A percentile compares a stretch with the other conserved stretches of the same genome.
These are phyloP conservation scores for Globisporangium sylvaticum DNA, from an alignment of 352 stramenopile genomes.

Conservation along the genomic window DNA sequence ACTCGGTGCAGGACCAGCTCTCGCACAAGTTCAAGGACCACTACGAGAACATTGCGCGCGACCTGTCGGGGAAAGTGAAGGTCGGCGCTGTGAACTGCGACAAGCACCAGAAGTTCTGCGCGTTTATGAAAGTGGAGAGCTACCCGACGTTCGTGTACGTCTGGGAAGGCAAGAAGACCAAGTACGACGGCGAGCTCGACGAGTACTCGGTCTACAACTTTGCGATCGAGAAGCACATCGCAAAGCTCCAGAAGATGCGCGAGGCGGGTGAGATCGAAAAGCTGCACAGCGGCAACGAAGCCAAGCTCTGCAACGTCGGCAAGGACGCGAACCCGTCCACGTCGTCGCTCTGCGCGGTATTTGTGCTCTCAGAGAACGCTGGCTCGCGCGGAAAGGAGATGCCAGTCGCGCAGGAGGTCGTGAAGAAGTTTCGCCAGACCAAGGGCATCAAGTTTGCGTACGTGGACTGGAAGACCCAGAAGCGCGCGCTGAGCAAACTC, in stretches of 20 bases:
- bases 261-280: conserved; percentile 65
- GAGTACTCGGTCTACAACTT: conserved; percentile 85
- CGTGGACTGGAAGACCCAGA: conserved; percentile 71
- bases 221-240: conserved; percentile 78
- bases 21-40: conserved; percentile 58
- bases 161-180: conserved; percentile 45
- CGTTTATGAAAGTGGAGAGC: conserved; percentile 26
- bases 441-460: conserved; percentile 63
- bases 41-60: conserved; percentile 61
- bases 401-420: conserved; percentile 49
- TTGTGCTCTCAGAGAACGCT: conserved; percentile 57
- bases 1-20: conserved; percentile 45
- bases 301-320: conserved; percentile 72
- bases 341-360: conserved; percentile 67
- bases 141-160: conserved; percentile 69
- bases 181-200: conserved; percentile 64
- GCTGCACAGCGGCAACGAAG: conserved; percentile 67
- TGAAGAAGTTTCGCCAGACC: conserved; percentile 59
- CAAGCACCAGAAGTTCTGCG: conserved; percentile 58
- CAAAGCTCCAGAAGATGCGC: conserved; percentile 58
- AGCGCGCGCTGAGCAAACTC: conserved; percentile 47
- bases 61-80: conserved; percentile 67
- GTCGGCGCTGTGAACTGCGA: conserved; percentile 78
- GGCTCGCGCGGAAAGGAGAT: conserved; percentile 40
- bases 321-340: conserved; percentile 43